Base-by-base conservation (phyloP, 495 filamentous ascomycete species). In the Durotheca rogersii region DNA sequence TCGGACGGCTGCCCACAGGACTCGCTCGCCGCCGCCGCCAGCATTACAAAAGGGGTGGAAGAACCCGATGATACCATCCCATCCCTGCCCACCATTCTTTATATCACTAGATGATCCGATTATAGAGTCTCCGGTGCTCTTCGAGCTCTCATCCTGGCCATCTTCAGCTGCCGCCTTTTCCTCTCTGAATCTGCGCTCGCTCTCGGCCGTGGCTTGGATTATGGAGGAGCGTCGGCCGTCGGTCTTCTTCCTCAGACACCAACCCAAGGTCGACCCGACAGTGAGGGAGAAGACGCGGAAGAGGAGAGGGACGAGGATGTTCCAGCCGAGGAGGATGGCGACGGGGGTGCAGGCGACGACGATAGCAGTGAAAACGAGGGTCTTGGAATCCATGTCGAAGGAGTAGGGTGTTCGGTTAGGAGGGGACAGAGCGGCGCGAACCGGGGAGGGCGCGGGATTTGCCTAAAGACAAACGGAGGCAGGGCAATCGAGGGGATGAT, bases 21-120 rank as follows among this genome's bases (percentile, higher is more conserved):
- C 94, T 66, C 93, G 80, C 72, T 98, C 93, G 48, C 94, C 93
- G 31, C 93, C 93, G 23, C 93, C 93, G 19, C 92, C 93, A 31
- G 93, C 94, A 72, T 97, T 96, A 68, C 90, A 95, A 68, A 95
- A 96, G 7, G 93, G 93, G 65, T 98, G 93, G 62, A 98, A 95
- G 79, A 98, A 97, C 12, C 91, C 93, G 30, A 96, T 81, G 20
- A 96, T 72, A 3, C 90, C 90, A 53, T 84, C 74, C 87, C 87
- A 95, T 9, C 87, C 81, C 64, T 73, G 57, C 44, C 68, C 67
- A n/a, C 56, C 69, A 53, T 73, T 76, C 59, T 68, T 75, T 17
- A 79, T 76, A 53, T 81, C 82, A 23, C 70, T 67, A 4, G 76
- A 73, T 32, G 72, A 72, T 29, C 76, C 78, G 6, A 69, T 64